A percentile compares a stretch with the other conserved stretches of the same genome.
Evolutionary conservation across 129 eudicot species (phyloP).

Genomic region (Kitagawia praeruptora): DNA sequence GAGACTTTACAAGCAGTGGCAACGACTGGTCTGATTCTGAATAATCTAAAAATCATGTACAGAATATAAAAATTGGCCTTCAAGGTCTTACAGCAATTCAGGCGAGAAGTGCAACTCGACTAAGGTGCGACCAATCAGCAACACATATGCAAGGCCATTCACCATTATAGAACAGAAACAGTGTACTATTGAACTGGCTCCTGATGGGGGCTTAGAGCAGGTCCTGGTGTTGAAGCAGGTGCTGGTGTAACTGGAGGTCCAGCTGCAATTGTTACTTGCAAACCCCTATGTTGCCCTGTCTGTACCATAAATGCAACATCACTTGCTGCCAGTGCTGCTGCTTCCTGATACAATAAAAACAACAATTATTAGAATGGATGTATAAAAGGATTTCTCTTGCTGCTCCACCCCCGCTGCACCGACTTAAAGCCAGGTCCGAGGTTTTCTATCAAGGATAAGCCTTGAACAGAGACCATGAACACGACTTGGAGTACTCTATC

Average conservation of each 20-base stretch:
- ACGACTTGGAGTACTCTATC: background rate
- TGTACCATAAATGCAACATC: conserved; percentile 72
- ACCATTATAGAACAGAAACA: conserved; percentile 10
- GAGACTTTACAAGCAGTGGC: background rate
- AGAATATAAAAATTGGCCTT: background rate
- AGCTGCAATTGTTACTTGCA: conserved; percentile 66
- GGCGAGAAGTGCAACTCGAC: background rate
- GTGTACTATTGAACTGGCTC: conserved; percentile 26
- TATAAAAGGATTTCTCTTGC: background rate
- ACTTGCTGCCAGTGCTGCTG: conserved; percentile 51
- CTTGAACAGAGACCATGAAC: background rate
- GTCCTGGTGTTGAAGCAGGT: conserved; percentile 26
- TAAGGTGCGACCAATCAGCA: background rate
- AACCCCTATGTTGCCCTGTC: conserved; percentile 57
- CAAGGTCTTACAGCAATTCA: background rate
- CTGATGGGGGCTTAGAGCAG: conserved; percentile 18
- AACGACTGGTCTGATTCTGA: background rate
- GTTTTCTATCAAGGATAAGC: background rate
- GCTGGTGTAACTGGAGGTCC: conserved; percentile 32
- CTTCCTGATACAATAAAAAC: conserved; percentile 38
- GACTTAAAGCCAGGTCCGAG: background rate
- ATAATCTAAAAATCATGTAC: background rate
- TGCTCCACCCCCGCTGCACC: background rate
- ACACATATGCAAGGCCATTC: background rate
- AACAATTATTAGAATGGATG: background rate